Base-by-base conservation (phyloP, 805 yeast species). In the Saturnispora kantuleensis region DNA sequence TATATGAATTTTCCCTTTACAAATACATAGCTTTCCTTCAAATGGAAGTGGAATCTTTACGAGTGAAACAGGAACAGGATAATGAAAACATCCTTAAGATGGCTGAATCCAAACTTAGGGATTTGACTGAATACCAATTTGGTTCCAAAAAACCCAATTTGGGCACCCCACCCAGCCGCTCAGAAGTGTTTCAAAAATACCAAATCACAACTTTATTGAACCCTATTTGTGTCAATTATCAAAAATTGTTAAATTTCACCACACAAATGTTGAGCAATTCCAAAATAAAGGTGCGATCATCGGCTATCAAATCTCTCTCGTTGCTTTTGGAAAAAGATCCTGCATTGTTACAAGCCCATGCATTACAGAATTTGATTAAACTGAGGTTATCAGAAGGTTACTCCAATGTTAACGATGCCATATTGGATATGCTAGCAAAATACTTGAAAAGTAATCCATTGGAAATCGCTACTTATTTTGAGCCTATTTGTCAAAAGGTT, bases 351-450 rank as follows among this genome's bases (percentile, higher is more conserved):
- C 26, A 21, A 21, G 26, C 3, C 26, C 26, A 6, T 4, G 26
- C 26, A 21, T 21, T 21, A 6, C 26, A 21, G 76, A 1, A 64
- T 59, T 9, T 64, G 77, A 38, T 61, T 87, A 33, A 60, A 56
- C 5, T 90, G 83, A 49, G 55, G 71, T 0, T 83, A 87, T 2
- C 77, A 94, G 90, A 83, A 49, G 55, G 71, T 0, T 83, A 87
- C 2, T 77, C 94, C 0, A 71, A 80, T 34, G 90, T 86, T 0
- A 70, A 87, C 47, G 88, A 82, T 53, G 85, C 94, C 0, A 81
- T 81, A 2, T 63, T 87, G 28, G 93, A 84, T 36, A 66, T 87
- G 34, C 60, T 87, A 21, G 70, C 71, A 10, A 69, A 66, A 42
- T 75, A 71, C 44, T 55, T 79, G 34, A 53, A 62, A 2, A 52